phyloP scores from a whole-genome alignment of 345 rosid genomes.

The Sisymbrium altissimum region DNA sequence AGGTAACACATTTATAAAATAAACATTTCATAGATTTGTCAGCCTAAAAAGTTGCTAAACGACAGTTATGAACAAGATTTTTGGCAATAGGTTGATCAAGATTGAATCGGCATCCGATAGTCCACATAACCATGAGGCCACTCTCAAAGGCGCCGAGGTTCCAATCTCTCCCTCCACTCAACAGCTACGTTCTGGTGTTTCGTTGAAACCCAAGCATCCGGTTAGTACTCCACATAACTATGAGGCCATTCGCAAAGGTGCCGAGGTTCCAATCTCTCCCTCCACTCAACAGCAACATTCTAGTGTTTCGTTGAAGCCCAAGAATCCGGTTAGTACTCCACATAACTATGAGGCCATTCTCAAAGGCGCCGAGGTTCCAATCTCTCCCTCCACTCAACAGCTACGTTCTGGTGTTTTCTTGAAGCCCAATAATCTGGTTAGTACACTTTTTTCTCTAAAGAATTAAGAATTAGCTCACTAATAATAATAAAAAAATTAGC shows the following conservation, averaged over 20 bases:
- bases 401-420: slow-evolving; percentile 46
- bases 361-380: slow-evolving; percentile 42
- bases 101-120: not conserved
- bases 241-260: slow-evolving; percentile 45
- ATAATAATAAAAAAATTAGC: not conserved
- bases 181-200: slow-evolving; percentile 43
- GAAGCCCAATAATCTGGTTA: slow-evolving; percentile 42
- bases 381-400: slow-evolving; percentile 36
- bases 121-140: slow-evolving; percentile 47
- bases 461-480: not conserved
- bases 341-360: slow-evolving; percentile 43
- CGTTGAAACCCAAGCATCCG: slow-evolving; percentile 41
- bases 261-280: slow-evolving; percentile 37
- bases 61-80: not conserved
- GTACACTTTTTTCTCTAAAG: not conserved
- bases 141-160: slow-evolving; percentile 45
- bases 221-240: slow-evolving; percentile 45
- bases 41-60: not conserved
- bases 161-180: slow-evolving; percentile 32
- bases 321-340: slow-evolving; percentile 20
- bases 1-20: not conserved
- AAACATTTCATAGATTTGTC: not conserved
- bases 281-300: slow-evolving; percentile 36
- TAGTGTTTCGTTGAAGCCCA: slow-evolving; percentile 47
- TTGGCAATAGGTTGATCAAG: not conserved